These are phyloP conservation scores for Spathaspora sp. DNA, from an alignment of 805 yeast genomes.

Conservation along the genomic window DNA sequence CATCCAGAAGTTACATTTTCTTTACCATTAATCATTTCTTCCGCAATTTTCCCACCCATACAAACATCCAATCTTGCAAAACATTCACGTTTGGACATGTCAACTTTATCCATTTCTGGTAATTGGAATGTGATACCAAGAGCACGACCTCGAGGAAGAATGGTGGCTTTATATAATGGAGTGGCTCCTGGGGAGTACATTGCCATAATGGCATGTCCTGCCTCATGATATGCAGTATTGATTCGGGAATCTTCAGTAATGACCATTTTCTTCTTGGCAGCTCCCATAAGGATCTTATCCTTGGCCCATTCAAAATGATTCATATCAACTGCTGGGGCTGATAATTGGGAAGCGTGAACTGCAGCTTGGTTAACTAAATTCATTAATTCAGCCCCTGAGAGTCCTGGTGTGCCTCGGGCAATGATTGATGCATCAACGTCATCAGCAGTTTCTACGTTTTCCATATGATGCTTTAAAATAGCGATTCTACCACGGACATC, in stretches of 20 bases:
- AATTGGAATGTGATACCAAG: conserved; percentile 94
- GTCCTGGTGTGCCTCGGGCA: conserved; percentile 97
- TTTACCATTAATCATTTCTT: conserved; percentile 85
- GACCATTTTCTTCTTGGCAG: conserved; percentile 96
- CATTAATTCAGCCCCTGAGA: conserved; percentile 97
- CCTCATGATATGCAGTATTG: conserved; percentile 97
- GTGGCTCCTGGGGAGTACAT: conserved; percentile 93
- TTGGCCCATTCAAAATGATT: conserved; percentile 97
- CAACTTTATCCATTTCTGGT: conserved; percentile 98
- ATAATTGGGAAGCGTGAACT: conserved; percentile 88
- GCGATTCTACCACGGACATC: conserved; percentile 97
- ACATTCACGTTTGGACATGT: conserved; percentile 85
- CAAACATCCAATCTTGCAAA: conserved; percentile 91
- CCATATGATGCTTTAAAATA: conserved; percentile 86
- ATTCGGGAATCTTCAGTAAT: conserved; percentile 91
- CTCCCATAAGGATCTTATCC: conserved; percentile 96
- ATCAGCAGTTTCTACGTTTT: conserved; percentile 79
- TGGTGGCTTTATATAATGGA: conserved; percentile 93
- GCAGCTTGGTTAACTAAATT: conserved; percentile 98
- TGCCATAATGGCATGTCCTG: conserved; percentile 99
- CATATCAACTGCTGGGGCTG: conserved; percentile 89
- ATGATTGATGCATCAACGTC: conserved; percentile 84
- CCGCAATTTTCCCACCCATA: conserved; percentile 99
- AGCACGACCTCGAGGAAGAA: conserved; percentile 94
- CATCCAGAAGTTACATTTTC: conserved; percentile 96